Percentiles rank a stretch among this genome's conserved stretches.
Evolutionary conservation across 306 rosid genomes (phyloP).

Genomic region (Vachellia collinsii): DNA sequence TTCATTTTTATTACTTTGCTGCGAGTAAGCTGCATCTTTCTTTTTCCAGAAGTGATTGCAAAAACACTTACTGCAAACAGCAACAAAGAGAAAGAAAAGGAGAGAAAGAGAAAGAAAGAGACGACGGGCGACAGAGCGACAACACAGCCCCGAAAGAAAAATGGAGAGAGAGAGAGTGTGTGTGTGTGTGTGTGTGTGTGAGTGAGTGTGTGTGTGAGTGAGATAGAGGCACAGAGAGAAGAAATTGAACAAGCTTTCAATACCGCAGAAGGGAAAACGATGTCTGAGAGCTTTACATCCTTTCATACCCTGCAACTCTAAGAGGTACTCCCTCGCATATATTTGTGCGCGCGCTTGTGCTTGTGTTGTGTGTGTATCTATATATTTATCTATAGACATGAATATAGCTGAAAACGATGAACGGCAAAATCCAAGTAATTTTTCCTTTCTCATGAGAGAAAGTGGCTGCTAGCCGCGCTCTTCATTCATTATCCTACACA

Average conservation of each 20-base stretch:
- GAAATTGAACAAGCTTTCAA: constrained; percentile 70
- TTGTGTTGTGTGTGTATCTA: constrained; percentile 9
- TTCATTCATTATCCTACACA: constrained; percentile 15
- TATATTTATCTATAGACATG: constrained; percentile 22
- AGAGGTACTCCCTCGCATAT: constrained; percentile 50
- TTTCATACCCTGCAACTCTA: constrained; percentile 71
- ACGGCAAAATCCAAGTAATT: constrained; percentile 34
- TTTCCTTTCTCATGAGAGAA: constrained; percentile 25
- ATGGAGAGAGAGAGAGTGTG: constrained; percentile 33
- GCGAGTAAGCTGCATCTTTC: constrained; percentile 52
- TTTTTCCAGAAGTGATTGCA: constrained; percentile 70
- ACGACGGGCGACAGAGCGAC: constrained; percentile 68
- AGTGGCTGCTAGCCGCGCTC: background rate
- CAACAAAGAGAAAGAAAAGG: constrained; percentile 48
- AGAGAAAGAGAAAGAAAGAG: constrained; percentile 73
- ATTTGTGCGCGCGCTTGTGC: background rate
- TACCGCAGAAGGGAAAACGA: constrained; percentile 76
- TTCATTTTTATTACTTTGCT: constrained; percentile 44
- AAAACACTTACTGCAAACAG: constrained; percentile 66
- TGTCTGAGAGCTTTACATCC: constrained; percentile 76
- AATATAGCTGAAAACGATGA: constrained; percentile 65
- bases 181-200: constrained; percentile 25
- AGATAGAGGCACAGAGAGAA: constrained; percentile 33
- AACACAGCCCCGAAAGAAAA: constrained; percentile 46
- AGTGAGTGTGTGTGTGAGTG: constrained; percentile 20